A percentile compares a stretch with the other conserved stretches of the same genome.
Evolutionary conservation across 2,329 filamentous ascomycete species (phyloP).

Genomic region (Cercospora beticola): DNA sequence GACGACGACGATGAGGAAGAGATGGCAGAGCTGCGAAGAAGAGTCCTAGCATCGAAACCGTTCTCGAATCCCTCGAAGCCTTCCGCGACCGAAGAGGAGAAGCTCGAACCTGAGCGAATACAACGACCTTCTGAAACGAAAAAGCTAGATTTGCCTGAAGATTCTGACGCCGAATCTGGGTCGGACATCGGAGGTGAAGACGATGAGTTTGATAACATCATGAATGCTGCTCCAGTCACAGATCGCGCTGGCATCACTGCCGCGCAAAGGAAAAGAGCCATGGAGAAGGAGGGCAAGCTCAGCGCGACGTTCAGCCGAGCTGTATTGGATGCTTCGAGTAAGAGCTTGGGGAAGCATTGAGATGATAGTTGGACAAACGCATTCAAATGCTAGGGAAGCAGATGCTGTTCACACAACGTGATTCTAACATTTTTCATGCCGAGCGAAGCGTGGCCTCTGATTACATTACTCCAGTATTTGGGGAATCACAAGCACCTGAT

Average conservation of each 20-base stretch:
- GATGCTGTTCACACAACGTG: too few relatives aligned
- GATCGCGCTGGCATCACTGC: constrained; percentile 74
- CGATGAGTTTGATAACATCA: constrained; percentile 88
- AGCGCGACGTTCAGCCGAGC: constrained; percentile 53
- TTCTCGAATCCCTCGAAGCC: constrained; percentile 61
- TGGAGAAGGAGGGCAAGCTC: constrained; percentile 45
- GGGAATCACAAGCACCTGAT: not conserved
- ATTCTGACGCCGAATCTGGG: constrained; percentile 69
- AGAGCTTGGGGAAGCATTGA: constrained; percentile 24
- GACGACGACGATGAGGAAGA: constrained; percentile 83
- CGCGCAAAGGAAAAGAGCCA: constrained; percentile 56
- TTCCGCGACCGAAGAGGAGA: constrained; percentile 47
- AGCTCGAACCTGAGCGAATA: constrained; percentile 62
- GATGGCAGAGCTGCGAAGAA: constrained; percentile 88
- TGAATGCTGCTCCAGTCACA: constrained; percentile 84
- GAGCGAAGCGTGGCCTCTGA: too few relatives aligned
- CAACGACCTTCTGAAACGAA: constrained; percentile 54
- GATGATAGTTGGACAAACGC: not conserved
- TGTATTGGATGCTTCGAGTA: constrained; percentile 50
- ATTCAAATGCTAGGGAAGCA: too few relatives aligned
- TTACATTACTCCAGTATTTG: too few relatives aligned
- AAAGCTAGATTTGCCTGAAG: constrained; percentile 37
- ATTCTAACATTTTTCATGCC: too few relatives aligned
- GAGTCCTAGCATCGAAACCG: constrained; percentile 86
- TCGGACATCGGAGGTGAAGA: constrained; percentile 68